Base-by-base conservation (phyloP, 2,329 filamentous ascomycete species). In the Sporothrix curviconia region DNA sequence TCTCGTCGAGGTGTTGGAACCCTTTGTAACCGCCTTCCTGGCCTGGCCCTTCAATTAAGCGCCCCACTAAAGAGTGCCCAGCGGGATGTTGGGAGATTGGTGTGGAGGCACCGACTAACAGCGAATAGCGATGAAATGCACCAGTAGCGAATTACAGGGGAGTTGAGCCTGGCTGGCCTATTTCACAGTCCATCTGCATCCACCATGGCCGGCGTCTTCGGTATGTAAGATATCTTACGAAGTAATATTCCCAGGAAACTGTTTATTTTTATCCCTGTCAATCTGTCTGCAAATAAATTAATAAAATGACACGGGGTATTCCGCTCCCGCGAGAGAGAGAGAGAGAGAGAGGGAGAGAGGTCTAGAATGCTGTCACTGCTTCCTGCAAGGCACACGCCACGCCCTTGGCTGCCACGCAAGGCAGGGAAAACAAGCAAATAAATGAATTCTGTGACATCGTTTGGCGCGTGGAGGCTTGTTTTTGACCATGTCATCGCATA, bases 41-140 rank as follows among this genome's bases (percentile, higher is more conserved):
- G 42, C 24, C 14, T 28, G 22, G 14, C 7, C 28, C 19, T 28
- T n/a, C 30, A 34, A 34, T 49, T 34, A 11, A 9, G 11, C n/a
- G 42, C 19, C 46, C 36, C 44, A 40, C 51, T 32, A 3, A 43
- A 42, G 37, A 12, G 12, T 54, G 15, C 52, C 15, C 40, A 28
- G 28, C 19, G n/a, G n/a, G n/a, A n/a, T n/a, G 40, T 30, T 30
- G 40, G 52, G 52, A 55, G 52, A 55, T 55, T 55, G 40, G 40
- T 55, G 52, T 55, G 52, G 52, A 46, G 39, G 50, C 9, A 15
- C 46, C 32, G 14, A n/a, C 2, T 8, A 11, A 32, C n/a, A n/a
- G n/a, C n/a, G n/a, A n/a, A n/a, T n/a, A n/a, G n/a, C n/a, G n/a
- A n/a, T n/a, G n/a, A n/a, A n/a, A n/a, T n/a, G n/a, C n/a, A n/a